phyloP scores from a whole-genome alignment of 805 yeast genomes.

The Kodamaea leandrae region DNA sequence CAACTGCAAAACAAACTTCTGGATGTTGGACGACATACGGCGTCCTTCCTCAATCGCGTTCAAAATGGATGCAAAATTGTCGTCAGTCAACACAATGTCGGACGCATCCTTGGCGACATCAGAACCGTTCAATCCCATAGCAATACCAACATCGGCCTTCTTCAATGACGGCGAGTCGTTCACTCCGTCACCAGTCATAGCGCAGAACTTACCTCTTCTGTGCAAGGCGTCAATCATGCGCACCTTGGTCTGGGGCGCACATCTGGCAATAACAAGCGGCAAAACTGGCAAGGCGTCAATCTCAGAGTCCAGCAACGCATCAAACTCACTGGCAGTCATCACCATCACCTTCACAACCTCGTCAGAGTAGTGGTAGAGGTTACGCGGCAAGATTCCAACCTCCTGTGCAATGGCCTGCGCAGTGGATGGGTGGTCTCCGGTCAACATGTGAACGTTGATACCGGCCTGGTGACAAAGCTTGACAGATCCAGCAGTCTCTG shows the following conservation, averaged over 20 bases:
- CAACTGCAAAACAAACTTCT: conserved; percentile 72
- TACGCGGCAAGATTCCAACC: conserved; percentile 65
- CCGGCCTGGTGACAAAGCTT: conserved; percentile 70
- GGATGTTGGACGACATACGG: conserved; percentile 74
- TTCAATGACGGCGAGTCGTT: conserved; percentile 78
- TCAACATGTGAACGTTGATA: conserved; percentile 75
- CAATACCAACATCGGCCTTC: conserved; percentile 77
- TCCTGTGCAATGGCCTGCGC: conserved; percentile 79
- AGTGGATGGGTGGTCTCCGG: conserved; percentile 79
- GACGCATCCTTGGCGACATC: conserved; percentile 86
- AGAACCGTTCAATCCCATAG: conserved; percentile 76
- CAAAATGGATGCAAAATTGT: conserved; percentile 75
- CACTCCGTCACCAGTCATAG: conserved; percentile 64
- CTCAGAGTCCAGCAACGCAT: conserved; percentile 29
- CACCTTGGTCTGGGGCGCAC: conserved; percentile 44
- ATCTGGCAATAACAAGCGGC: conserved; percentile 40
- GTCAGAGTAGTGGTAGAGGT: conserved; percentile 53
- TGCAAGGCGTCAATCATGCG: conserved; percentile 42
- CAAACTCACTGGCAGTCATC: conserved; percentile 39
- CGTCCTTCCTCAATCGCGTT: conserved; percentile 81
- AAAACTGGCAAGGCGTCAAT: conserved; percentile 36
- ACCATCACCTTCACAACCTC: conserved; percentile 51
- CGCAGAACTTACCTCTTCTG: conserved; percentile 35
- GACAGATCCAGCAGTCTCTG: conserved; percentile 65
- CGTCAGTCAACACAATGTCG: conserved; percentile 68